Evolutionary conservation across 176 grass and related monocot species (phyloP).

Genomic region (Triticum urartu): DNA sequence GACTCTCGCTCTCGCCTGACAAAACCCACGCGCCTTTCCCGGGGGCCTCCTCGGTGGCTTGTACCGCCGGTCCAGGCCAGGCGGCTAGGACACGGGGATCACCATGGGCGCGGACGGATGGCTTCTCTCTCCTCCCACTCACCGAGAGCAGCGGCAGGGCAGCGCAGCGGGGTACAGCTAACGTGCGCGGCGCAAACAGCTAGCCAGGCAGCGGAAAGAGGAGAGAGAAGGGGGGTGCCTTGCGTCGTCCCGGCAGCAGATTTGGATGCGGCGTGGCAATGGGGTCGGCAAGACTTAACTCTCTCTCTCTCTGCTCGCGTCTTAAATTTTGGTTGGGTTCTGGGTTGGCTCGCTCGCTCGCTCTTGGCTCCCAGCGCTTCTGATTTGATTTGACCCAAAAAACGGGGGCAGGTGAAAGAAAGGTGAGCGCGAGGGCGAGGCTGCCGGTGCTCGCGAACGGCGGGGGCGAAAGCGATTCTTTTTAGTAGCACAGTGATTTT

Average conservation of each 20-base stretch:
- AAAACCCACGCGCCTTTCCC: background rate
- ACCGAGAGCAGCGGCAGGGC: too few species aligned
- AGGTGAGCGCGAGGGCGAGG: background rate
- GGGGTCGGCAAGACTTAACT: background rate
- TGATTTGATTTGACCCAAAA: conserved; percentile 25
- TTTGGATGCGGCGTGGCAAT: conserved; percentile 35
- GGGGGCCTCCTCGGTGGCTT: background rate
- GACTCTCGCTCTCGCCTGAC: background rate
- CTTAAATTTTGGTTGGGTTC: conserved; percentile 38
- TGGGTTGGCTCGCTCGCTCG: background rate
- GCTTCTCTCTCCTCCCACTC: conserved; percentile 11
- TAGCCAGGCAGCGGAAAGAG: background rate
- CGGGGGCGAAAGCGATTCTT: background rate
- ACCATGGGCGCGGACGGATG: conserved; percentile 21
- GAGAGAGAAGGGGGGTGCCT: conserved; percentile 10
- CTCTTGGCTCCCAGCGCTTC: conserved; percentile 21
- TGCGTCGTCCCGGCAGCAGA: conserved; percentile 34
- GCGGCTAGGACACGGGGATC: conserved; percentile 32
- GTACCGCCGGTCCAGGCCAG: conserved; percentile 26
- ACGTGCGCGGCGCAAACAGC: conserved; percentile 6
- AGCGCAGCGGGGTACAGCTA: conserved; percentile 19
- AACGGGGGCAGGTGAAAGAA: conserved; percentile 37
- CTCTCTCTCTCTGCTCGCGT: background rate
- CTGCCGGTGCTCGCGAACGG: conserved; percentile 14
- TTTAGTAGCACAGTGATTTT: background rate